Evolutionary conservation across 306 rosid species (phyloP).

Genomic region (Vicia villosa): DNA sequence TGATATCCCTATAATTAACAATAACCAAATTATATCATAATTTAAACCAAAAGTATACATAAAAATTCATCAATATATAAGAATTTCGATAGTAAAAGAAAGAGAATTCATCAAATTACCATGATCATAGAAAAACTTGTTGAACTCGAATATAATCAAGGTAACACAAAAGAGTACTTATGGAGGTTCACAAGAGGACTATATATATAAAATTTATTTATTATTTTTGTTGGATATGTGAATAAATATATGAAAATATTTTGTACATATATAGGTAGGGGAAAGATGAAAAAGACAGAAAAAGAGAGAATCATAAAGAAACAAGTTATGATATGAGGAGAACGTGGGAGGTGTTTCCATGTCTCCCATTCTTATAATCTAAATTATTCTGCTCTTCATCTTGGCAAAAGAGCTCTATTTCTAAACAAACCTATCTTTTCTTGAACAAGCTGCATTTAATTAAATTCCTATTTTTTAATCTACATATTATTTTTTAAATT

Average conservation of each 20-base stretch:
- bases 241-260: neutral
- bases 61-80: neutral
- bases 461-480: neutral
- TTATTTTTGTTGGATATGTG: neutral
- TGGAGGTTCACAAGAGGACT: neutral
- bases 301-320: slow-evolving; percentile 48
- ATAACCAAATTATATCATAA: neutral
- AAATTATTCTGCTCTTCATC: slow-evolving; percentile 62
- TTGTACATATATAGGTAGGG: slow-evolving; percentile 41
- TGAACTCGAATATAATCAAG: neutral
- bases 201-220: neutral
- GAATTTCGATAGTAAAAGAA: slow-evolving; percentile 13
- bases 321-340: slow-evolving; percentile 54
- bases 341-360: slow-evolving; percentile 99
- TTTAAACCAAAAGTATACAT: slow-evolving; percentile 8
- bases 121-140: slow-evolving; percentile 56
- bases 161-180: neutral
- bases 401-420: slow-evolving; percentile 88
- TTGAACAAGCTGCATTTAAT: slow-evolving; percentile 60
- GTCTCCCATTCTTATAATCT: slow-evolving; percentile 79
- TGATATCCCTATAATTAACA: slow-evolving; percentile 58
- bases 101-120: slow-evolving; percentile 54
- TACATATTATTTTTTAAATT: neutral
- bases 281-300: slow-evolving; percentile 37
- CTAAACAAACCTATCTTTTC: slow-evolving; percentile 63